A percentile compares a stretch with the other conserved stretches of the same genome.
Conservation (phyloP, 805 yeast genomes). For the Starmerella etchellsii region DNA sequence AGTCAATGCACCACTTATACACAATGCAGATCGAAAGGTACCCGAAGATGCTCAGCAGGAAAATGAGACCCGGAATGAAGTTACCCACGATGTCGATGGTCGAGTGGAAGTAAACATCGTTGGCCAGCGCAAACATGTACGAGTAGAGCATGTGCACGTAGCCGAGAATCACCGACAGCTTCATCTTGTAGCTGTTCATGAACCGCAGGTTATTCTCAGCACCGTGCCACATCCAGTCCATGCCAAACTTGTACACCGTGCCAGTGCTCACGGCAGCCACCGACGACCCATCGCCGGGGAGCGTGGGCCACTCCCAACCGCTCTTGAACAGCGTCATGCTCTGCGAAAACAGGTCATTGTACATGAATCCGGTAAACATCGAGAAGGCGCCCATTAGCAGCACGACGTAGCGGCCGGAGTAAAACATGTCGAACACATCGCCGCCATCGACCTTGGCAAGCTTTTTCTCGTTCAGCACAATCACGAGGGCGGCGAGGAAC, state of each 20-base stretch:
- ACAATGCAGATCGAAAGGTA: constrained; percentile 74
- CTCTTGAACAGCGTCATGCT: constrained; percentile 77
- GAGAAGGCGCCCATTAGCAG: constrained; percentile 89
- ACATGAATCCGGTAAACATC: constrained; percentile 85
- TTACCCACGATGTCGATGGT: constrained; percentile 78
- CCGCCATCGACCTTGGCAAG: constrained; percentile 62
- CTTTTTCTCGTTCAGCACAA: constrained; percentile 63
- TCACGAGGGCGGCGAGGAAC: constrained; percentile 52
- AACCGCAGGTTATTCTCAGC: constrained; percentile 82
- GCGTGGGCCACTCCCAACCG: constrained; percentile 89
- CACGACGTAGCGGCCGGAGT: constrained; percentile 78
- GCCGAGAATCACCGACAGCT: constrained; percentile 87
- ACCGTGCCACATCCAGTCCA: constrained; percentile 96
- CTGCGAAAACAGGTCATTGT: constrained; percentile 86
- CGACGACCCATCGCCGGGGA: constrained; percentile 46
- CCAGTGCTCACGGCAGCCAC: constrained; percentile 47
- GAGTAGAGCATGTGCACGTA: constrained; percentile 90
- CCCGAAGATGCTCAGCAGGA: constrained; percentile 95
- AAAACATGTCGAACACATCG: constrained; percentile 96
- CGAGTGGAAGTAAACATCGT: constrained; percentile 56
- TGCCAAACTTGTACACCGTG: constrained; percentile 73
- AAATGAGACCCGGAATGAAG: constrained; percentile 83
- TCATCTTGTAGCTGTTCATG: constrained; percentile 95
- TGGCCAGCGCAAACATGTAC: constrained; percentile 69
- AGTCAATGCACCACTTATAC: constrained; percentile 89